Percentiles rank a stretch among this genome's conserved stretches.
Evolutionary conservation across 2,329 filamentous ascomycete genomes (phyloP).

Genomic region (Saccharata proteae): DNA sequence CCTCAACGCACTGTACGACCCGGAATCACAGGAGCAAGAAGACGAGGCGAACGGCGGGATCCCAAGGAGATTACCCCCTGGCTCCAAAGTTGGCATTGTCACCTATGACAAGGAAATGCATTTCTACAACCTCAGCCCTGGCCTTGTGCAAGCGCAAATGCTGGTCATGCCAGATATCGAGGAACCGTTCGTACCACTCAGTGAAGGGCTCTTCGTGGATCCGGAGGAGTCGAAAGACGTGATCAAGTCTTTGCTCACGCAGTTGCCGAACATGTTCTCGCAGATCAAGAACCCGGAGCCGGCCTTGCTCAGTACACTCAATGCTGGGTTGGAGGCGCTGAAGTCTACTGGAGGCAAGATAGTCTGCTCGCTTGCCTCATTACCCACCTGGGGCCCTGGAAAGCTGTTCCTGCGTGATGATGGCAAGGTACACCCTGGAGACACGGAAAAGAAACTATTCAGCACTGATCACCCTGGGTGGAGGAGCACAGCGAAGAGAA

Average conservation of each 20-base stretch:
- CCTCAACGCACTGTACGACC: conserved; percentile 69
- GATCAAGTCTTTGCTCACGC: conserved; percentile 75
- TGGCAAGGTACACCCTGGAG: conserved; percentile 70
- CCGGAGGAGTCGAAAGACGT: conserved; percentile 78
- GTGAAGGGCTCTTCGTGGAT: conserved; percentile 87
- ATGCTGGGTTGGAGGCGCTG: conserved; percentile 72
- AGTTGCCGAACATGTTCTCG: conserved; percentile 77
- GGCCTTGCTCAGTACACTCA: conserved; percentile 71
- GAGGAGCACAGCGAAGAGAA: conserved; percentile 74
- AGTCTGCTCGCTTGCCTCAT: conserved; percentile 71
- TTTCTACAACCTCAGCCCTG: conserved; percentile 85
- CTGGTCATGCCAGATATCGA: conserved; percentile 97
- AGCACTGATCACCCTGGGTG: conserved; percentile 81
- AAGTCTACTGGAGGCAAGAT: conserved; percentile 85
- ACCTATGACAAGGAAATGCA: conserved; percentile 96
- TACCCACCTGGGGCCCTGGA: conserved; percentile 87
- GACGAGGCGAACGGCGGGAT: conserved; percentile 38
- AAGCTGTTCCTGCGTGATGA: conserved; percentile 78
- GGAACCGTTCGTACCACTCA: conserved; percentile 87
- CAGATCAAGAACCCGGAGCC: conserved; percentile 83
- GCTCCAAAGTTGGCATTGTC: conserved; percentile 83
- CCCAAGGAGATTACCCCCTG: conserved; percentile 53
- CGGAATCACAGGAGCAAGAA: conserved; percentile 39
- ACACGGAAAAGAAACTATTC: conserved; percentile 85
- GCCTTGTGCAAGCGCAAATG: conserved; percentile 84